These are phyloP conservation scores for Penicillium sclerotiorum DNA, from an alignment of 2,329 filamentous ascomycete species.

Conservation along the genomic window DNA sequence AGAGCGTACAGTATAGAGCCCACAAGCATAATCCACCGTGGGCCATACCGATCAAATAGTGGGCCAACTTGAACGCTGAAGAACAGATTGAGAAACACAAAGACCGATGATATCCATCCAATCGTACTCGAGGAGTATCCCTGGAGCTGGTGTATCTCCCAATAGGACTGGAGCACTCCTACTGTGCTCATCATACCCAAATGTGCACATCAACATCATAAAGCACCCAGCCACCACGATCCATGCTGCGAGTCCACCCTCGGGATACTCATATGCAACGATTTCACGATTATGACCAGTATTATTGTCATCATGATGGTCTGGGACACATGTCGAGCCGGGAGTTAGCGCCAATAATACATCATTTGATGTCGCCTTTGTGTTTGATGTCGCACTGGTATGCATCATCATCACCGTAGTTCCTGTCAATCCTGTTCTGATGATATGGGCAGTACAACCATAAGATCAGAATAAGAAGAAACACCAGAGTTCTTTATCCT, in stretches of 20 bases:
- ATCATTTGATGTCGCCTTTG: no score
- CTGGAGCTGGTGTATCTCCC: conserved; percentile 48
- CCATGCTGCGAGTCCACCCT: conserved; percentile 7
- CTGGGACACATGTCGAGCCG: no score
- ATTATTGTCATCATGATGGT: no score
- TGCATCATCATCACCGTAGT: no score
- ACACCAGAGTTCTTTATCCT: no score
- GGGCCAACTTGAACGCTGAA: conserved; percentile 54
- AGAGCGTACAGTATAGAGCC: conserved; percentile 42
- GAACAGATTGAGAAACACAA: conserved; percentile 49
- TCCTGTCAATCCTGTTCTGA: no score
- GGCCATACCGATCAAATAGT: conserved; percentile 53
- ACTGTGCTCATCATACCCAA: conserved; percentile 30
- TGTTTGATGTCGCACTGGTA: no score
- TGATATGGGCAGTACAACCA: no score
- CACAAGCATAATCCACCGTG: conserved; percentile 42
- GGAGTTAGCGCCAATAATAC: no score
- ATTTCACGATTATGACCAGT: no score
- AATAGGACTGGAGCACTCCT: conserved; percentile 52
- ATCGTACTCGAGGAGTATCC: conserved; percentile 48
- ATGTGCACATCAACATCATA: conserved; percentile 19
- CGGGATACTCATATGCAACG: not conserved
- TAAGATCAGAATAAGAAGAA: no score
- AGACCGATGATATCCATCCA: conserved; percentile 54
- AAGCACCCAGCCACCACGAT: conserved; percentile 3